Percentiles rank a stretch among this genome's conserved stretches.
Conservation (phyloP, 208 protist genomes). For the Jaenimonas drosophilae region DNA sequence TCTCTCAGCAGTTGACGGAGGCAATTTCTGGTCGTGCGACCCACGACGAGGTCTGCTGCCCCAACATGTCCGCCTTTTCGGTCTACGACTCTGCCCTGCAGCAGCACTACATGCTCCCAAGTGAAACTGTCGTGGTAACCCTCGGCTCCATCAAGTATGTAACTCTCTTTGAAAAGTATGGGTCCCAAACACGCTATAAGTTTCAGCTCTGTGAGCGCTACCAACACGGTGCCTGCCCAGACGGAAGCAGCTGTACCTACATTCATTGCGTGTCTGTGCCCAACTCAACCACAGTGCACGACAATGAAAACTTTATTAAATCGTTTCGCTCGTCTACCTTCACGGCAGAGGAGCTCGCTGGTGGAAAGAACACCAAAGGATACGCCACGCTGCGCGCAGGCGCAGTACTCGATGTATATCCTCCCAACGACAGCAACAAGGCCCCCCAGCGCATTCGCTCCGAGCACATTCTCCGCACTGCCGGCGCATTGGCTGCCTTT, state of each 20-base stretch:
- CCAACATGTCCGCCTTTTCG: constrained; percentile 23
- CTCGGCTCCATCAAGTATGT: constrained; percentile 50
- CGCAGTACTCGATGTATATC: constrained; percentile 33
- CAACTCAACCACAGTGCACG: constrained; percentile 32
- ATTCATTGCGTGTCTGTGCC: constrained; percentile 37
- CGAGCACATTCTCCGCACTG: constrained; percentile 41
- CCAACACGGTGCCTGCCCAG: constrained; percentile 20
- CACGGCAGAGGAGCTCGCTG: constrained; percentile 16
- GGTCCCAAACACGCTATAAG: constrained; percentile 39
- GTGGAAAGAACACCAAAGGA: constrained; percentile 33
- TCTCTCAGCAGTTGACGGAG: no score
- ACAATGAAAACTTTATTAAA: constrained; percentile 36
- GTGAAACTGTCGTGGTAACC: constrained; percentile 43
- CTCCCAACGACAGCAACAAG: constrained; percentile 40
- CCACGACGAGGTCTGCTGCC: constrained; percentile 24
- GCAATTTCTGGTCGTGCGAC: no score
- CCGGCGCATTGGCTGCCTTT: constrained; percentile 9
- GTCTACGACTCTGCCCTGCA: constrained; percentile 43
- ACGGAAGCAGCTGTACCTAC: constrained; percentile 36
- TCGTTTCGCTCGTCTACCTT: constrained; percentile 6
- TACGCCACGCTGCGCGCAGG: constrained; percentile 40
- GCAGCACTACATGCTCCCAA: constrained; percentile 43
- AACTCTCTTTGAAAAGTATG: constrained; percentile 27
- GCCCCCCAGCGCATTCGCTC: constrained; percentile 40
- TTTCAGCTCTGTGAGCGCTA: constrained; percentile 64